Base-by-base conservation (phyloP, 1,139 yeast species). In the Blastobotrys aristatus region DNA sequence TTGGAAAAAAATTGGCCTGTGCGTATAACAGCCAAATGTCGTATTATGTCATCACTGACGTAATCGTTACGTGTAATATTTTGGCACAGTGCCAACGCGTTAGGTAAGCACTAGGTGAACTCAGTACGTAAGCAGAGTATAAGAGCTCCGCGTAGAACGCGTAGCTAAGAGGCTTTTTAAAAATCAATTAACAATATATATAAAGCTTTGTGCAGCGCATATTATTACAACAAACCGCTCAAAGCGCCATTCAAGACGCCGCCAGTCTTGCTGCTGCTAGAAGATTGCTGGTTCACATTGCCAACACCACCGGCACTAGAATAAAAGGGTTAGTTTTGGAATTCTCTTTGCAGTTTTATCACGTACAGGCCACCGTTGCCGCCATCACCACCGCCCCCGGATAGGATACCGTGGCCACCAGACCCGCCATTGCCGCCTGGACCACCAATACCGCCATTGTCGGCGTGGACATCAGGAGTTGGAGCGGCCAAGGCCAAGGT, bases 1-100 rank as follows among this genome's bases (percentile, higher is more conserved):
- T 66, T 26, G 30, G 30, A 26, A 26, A 26, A 26, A 7, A 8
- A 7, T 26, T 26, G 30, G 10, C 30, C 30, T 7, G n/a, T n/a
- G n/a, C n/a, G n/a, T n/a, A n/a, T n/a, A n/a, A n/a, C n/a, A n/a
- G n/a, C n/a, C n/a, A n/a, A n/a, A n/a, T n/a, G n/a, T n/a, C n/a
- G n/a, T n/a, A n/a, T n/a, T n/a, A n/a, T n/a, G n/a, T n/a, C n/a
- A n/a, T n/a, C n/a, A n/a, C n/a, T n/a, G n/a, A n/a, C n/a, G n/a
- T n/a, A n/a, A n/a, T n/a, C n/a, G n/a, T n/a, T n/a, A n/a, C n/a
- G n/a, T n/a, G n/a, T n/a, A n/a, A n/a, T n/a, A n/a, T n/a, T n/a
- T n/a, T n/a, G n/a, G n/a, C n/a, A n/a, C n/a, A n/a, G n/a, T n/a
- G n/a, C n/a, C n/a, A n/a, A n/a, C n/a, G n/a, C n/a, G n/a, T n/a